phyloP scores from a whole-genome alignment of 495 filamentous ascomycete genomes.

The Xylaria curta region DNA sequence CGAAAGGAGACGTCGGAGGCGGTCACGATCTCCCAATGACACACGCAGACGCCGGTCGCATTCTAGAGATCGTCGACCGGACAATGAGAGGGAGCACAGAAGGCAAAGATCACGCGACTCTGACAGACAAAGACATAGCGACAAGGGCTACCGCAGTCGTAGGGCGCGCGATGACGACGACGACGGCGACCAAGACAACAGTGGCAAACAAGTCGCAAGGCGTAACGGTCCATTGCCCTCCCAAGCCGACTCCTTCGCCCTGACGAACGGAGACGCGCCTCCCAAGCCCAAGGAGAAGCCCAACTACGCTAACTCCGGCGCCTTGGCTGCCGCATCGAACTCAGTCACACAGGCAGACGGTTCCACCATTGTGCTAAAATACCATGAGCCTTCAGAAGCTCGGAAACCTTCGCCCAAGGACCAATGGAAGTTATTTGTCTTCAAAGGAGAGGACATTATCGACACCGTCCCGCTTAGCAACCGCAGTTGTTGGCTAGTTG shows the following conservation, averaged over 20 bases:
- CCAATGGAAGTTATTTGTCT: constrained; percentile 89
- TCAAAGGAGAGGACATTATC: constrained; percentile 81
- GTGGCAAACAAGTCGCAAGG: constrained; percentile 40
- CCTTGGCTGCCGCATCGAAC: constrained; percentile 88
- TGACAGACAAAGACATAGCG: constrained; percentile 30
- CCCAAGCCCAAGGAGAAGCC: constrained; percentile 80
- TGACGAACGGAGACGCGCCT: constrained; percentile 57
- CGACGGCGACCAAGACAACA: constrained; percentile 28
- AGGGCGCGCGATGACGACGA: constrained; percentile 30
- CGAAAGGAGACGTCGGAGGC: constrained; percentile 34
- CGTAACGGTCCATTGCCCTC: constrained; percentile 69
- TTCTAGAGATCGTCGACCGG: constrained; percentile 36
- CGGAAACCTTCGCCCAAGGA: constrained; percentile 82
- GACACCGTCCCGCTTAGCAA: constrained; percentile 77
- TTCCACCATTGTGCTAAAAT: constrained; percentile 80
- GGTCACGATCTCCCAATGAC: constrained; percentile 47
- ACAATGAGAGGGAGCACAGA: constrained; percentile 27
- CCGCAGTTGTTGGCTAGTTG: constrained; percentile 89
- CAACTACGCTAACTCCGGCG: constrained; percentile 81
- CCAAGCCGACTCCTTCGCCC: constrained; percentile 70
- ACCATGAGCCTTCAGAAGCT: constrained; percentile 92
- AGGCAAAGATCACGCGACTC: constrained; percentile 28
- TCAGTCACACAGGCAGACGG: constrained; percentile 73
- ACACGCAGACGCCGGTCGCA: constrained; percentile 42
- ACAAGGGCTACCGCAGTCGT: constrained; percentile 27